Evolutionary conservation across 2,329 filamentous ascomycete genomes (phyloP).

Genomic region (Xylaria sp.): DNA sequence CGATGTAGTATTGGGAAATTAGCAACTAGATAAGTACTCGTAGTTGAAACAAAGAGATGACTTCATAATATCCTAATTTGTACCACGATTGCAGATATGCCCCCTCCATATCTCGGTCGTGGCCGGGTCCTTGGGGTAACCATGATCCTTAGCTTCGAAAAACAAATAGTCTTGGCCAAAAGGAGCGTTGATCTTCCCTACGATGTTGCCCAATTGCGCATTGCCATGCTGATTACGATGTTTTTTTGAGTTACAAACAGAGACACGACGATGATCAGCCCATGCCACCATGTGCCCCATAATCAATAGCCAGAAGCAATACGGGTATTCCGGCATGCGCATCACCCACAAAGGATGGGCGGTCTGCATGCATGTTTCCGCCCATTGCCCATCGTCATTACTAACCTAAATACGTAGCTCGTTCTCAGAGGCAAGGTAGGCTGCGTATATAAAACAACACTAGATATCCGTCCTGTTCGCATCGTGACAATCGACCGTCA

Average conservation of each 20-base stretch:
- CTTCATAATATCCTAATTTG: not conserved
- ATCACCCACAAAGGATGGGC: constrained; percentile 15
- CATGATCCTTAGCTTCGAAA: not conserved
- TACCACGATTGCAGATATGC: not conserved
- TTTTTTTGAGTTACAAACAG: not conserved
- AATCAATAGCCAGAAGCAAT: not conserved
- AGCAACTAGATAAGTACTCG: no score
- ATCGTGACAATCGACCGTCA: not conserved
- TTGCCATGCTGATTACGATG: constrained; percentile 20
- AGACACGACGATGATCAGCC: constrained; percentile 6
- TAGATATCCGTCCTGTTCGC: not conserved
- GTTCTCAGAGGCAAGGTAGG: constrained; percentile 6
- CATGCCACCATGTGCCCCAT: not conserved
- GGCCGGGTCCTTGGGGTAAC: not conserved
- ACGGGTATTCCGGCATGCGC: constrained; percentile 19
- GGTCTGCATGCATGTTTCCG: constrained; percentile 20
- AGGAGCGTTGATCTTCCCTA: constrained; percentile 21
- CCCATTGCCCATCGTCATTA: constrained; percentile 25
- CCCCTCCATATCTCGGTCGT: not conserved
- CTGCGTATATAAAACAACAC: not conserved
- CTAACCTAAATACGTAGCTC: not conserved
- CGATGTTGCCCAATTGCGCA: constrained; percentile 13
- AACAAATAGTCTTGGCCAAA: constrained; percentile 1
- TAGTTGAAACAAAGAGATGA: not conserved
- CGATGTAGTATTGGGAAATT: not conserved